Conservation (phyloP, 176 grass and related monocot species). For the Oryza coarctata region DNA sequence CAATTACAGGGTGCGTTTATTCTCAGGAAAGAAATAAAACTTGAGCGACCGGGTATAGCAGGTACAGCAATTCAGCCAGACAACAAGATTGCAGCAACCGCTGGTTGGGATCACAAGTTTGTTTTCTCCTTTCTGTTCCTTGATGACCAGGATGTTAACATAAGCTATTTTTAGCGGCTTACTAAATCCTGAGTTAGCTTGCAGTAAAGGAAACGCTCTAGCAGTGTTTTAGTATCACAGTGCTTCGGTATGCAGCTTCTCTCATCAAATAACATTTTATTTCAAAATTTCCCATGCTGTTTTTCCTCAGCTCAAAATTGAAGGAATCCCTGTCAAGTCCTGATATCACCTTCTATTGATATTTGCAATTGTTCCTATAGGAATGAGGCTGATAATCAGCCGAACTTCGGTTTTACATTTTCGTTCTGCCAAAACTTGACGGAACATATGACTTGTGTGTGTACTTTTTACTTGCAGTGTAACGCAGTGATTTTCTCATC, state of each 20-base stretch:
- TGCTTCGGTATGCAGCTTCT: conserved; percentile 48
- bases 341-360: neutral
- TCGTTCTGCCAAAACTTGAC: neutral
- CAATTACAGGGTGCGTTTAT: conserved; percentile 52
- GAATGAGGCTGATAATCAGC: neutral
- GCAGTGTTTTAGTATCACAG: conserved; percentile 80
- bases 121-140: conserved; percentile 22
- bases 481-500: conserved; percentile 72
- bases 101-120: conserved; percentile 97
- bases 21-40: conserved; percentile 77
- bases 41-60: conserved; percentile 67
- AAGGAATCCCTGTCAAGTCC: neutral
- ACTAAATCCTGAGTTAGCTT: neutral
- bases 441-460: neutral
- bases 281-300: neutral
- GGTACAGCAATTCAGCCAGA: conserved; percentile 70
- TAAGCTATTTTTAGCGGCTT: neutral
- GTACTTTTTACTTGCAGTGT: conserved; percentile 46
- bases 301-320: neutral
- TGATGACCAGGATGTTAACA: neutral
- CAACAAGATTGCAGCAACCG: conserved; percentile 79
- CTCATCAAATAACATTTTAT: neutral
- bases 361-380: neutral
- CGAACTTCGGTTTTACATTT: neutral
- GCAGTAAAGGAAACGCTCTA: conserved; percentile 70